Conservation (phyloP, 2,329 filamentous ascomycete species). For the Myriosclerotinia duriaeana region DNA sequence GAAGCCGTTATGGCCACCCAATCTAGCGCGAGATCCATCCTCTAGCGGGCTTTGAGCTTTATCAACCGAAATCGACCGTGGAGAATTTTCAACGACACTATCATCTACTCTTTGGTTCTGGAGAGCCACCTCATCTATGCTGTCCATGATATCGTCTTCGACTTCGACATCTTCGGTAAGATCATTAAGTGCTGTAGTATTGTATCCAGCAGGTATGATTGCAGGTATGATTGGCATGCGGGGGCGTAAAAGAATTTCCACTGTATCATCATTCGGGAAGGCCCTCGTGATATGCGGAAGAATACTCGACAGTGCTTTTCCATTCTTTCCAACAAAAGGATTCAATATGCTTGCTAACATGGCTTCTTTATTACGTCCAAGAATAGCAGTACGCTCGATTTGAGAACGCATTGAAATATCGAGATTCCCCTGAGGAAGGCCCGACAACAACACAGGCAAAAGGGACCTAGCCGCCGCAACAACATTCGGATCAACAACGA, state of each 20-base stretch:
- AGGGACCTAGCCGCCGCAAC: constrained; percentile 58
- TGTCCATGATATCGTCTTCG: constrained; percentile 12
- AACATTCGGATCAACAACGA: constrained; percentile 49
- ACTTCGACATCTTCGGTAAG: constrained; percentile 1
- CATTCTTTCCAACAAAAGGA: constrained; percentile 64
- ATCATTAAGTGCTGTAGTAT: neutral
- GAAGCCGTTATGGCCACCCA: neutral
- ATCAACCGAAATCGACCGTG: neutral
- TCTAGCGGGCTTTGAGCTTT: neutral
- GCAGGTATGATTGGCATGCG: constrained; percentile 49
- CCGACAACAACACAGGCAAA: constrained; percentile 60
- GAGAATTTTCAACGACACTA: neutral
- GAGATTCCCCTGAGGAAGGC: constrained; percentile 64
- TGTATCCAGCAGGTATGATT: constrained; percentile 38
- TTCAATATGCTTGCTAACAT: constrained; percentile 83
- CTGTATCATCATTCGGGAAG: constrained; percentile 60
- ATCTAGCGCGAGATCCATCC: neutral
- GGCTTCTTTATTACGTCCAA: constrained; percentile 65
- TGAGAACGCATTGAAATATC: constrained; percentile 70
- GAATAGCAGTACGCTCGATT: constrained; percentile 77
- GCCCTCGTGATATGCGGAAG: constrained; percentile 73
- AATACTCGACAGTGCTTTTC: constrained; percentile 68
- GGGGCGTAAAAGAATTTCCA: constrained; percentile 67
- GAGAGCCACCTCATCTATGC: neutral
- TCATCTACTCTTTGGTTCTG: neutral